Evolutionary conservation across 257 asterid genomes (phyloP), one percentile per base, ranked within the genome.

Genomic region (Ballota nigra): DNA sequence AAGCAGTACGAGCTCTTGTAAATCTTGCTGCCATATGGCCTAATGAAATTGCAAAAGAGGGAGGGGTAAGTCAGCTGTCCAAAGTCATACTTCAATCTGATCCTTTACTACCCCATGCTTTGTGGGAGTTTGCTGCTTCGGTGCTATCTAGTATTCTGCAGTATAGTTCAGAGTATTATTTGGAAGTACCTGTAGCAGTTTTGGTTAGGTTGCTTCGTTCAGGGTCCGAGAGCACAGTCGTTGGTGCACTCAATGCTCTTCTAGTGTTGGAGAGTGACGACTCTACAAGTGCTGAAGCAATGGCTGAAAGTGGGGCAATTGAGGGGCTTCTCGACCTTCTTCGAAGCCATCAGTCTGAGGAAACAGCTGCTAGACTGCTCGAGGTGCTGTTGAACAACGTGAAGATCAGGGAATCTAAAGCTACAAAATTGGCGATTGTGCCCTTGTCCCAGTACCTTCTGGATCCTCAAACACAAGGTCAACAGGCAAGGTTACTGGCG

Each of bases 181-280:
- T 95, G 89, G 99, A 95, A 87, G 98, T 95, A n/a, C 99, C 99
- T n/a, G 97, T 95, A 16, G 98, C 97, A 34, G 99, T 95, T 49
- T 68, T 95, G 86, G 99, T 89, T 51, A 84, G 85, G 81, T 76
- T 95, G 84, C 97, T 95, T 71, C 96, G 88, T 41, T 89, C 99
- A 12, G 96, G 92, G 64, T 78, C 90, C 6, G 98, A 95, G 77
- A 71, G 83, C 79, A 95, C 99, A 3, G 92, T 95, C 13, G 78
- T 81, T 70, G 99, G 99, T 45, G 93, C 99, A 19, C 81, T 95
- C n/a, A 95, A 90, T 69, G 99, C 99, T 66, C 99, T 95, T 73
- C 83, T 95, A 16, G 98, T 95, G 58, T 79, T 95, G 85, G 99
- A 95, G 66, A 89, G 87, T 70, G 99, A 95, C 71, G 98, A 95